A percentile compares a stretch with the other conserved stretches of the same genome.
Evolutionary conservation across 768 basidiomycete genomes (phyloP).

Genomic region (Xerocomellus chrysenteron): DNA sequence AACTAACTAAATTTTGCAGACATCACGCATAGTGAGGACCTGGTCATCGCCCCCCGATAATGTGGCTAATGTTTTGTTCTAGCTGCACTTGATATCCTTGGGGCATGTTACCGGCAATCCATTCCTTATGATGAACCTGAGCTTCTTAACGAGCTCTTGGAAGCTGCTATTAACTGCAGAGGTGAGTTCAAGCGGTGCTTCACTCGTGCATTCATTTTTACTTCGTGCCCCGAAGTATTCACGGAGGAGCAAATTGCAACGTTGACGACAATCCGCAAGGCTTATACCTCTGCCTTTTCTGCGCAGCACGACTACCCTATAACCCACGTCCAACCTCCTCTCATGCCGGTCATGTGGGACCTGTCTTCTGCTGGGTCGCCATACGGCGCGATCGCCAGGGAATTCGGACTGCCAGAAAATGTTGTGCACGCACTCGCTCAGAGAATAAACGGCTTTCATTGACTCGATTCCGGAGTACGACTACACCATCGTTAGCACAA

Average conservation of each 20-base stretch:
- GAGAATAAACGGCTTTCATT: constrained; percentile 40
- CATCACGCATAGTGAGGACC: constrained; percentile 34
- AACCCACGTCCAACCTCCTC: constrained; percentile 8
- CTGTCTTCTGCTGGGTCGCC: constrained; percentile 18
- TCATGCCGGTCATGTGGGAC: constrained; percentile 25
- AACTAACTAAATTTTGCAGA: constrained; percentile 23
- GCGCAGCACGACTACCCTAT: constrained; percentile 5
- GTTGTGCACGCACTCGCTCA: constrained; percentile 67
- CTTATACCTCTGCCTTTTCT: constrained; percentile 23
- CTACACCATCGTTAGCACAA: background rate
- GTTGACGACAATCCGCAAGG: constrained; percentile 44
- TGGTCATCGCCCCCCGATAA: background rate
- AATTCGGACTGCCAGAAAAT: constrained; percentile 72
- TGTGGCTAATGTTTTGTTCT: constrained; percentile 24
- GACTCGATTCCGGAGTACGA: constrained; percentile 1
- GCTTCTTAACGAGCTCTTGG: constrained; percentile 46
- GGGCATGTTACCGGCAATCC: constrained; percentile 44
- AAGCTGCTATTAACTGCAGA: constrained; percentile 53
- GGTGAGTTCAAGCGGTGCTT: constrained; percentile 50
- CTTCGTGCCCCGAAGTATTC: constrained; percentile 45
- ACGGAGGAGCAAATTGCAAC: constrained; percentile 57
- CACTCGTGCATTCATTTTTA: background rate
- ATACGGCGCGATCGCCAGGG: constrained; percentile 60
- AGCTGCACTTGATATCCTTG: constrained; percentile 60
- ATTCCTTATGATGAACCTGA: constrained; percentile 34